Evolutionary conservation across 805 yeast genomes (phyloP).

Genomic region (Yarrowia sp.): DNA sequence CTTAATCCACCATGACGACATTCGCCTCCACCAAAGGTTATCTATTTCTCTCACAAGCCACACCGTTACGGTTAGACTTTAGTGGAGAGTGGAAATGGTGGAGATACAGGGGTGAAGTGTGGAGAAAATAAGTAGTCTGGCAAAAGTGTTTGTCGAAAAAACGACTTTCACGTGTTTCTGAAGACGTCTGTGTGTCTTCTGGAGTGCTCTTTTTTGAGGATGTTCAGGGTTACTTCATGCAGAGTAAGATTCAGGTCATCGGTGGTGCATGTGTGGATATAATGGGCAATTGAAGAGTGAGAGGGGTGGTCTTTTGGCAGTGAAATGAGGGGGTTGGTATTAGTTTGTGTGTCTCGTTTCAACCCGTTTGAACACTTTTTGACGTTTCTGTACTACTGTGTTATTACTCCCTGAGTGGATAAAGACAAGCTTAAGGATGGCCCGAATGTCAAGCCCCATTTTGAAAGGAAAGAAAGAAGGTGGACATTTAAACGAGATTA

Average conservation of each 20-base stretch:
- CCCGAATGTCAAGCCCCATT: neutral
- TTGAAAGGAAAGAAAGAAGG: no score
- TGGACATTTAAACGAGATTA: neutral
- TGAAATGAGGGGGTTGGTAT: no score
- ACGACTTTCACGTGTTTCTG: neutral
- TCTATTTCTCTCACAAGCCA: neutral
- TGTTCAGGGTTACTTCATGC: no score
- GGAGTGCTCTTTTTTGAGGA: no score
- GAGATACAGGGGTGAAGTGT: neutral
- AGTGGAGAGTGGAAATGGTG: neutral
- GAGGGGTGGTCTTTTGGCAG: no score
- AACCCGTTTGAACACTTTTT: no score
- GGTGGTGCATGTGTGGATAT: no score
- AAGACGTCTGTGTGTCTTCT: no score
- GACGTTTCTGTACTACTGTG: neutral
- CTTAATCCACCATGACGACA: neutral
- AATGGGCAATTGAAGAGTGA: no score
- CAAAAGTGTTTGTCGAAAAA: neutral
- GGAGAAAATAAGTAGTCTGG: neutral
- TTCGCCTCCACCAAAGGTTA: neutral
- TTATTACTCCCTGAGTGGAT: neutral
- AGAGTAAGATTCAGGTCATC: no score
- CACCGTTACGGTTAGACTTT: neutral
- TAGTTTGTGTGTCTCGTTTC: no score
- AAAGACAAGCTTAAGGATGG: neutral